Evolutionary conservation across 345 rosid species (phyloP), one percentile per base, ranked within the genome.

Genomic region (Turnera subulata): DNA sequence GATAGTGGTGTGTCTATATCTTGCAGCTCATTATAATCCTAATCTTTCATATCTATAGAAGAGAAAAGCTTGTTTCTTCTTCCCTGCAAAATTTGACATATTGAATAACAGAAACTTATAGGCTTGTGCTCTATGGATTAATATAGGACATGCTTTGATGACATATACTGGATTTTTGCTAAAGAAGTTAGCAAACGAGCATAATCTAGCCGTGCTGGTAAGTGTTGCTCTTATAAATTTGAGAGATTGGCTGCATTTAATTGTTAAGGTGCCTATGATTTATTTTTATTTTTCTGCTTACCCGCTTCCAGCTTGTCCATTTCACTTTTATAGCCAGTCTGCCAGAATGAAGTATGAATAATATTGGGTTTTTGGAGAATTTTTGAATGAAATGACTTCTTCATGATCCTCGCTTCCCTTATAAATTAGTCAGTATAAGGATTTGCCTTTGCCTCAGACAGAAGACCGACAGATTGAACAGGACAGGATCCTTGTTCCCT

Each of bases 111-210:
- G 26, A 24, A 47, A 26, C 50, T 42, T 63, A 54, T 33, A 15
- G 23, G 18, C 51, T 74, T 50, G 26, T 53, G 22, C 40, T 29
- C 68, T n/a, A 50, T 50, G 48, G 63, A 53, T 59, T 55, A 16
- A 33, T 58, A 16, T 76, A 86, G 97, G 92, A 64, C 88, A 69
- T 44, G 83, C 88, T 78, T 69, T 90, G 66, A 90, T 86, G 95
- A 60, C 74, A 40, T 80, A 92, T 50, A 78, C 75, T 69, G 95
- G 95, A 43, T 63, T 65, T 66, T 51, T 90, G 69, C 85, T 90
- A 44, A 90, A 90, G 82, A 84, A 86, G 80, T 67, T 89, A 55
- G 91, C 94, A 24, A 79, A 86, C 61, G 88, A 84, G 75, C 78
- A 81, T 61, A 82, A 73, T 67, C 63, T 84, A 15, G 90, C 82